Evolutionary conservation across 208 protist species (phyloP), one percentile per base, ranked within the genome.

Genomic region (Leishmania turanica): DNA sequence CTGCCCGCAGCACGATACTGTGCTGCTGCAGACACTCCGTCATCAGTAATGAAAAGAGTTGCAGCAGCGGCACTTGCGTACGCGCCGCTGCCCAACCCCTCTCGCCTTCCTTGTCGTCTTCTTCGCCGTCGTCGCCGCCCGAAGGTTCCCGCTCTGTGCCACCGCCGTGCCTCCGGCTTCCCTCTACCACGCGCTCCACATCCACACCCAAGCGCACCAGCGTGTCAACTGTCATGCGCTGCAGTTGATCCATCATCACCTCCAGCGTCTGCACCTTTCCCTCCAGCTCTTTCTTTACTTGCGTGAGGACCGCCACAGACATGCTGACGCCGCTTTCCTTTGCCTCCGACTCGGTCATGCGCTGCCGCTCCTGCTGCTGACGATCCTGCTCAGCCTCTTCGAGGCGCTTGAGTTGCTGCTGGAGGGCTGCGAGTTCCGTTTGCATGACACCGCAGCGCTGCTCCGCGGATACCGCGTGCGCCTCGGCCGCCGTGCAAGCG

Each of bases 21-120:
- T 83, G 83, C 69, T 82, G 78, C 24, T 80, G 64, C 56, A 81
- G 21, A 73, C 89, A 92, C 77, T 92, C 92, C 62, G 80, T 86
- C 0, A 70, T 87, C 13, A 94, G 80, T 21, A 91, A 27, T 6
- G 77, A 83, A 21, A 94, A 70, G 11, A 88, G 83, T 47, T 90
- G 75, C 85, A 89, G 65, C 73, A 80, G 83, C 49, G 86, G 69
- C 62, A 81, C 34, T 66, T 77, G n/a, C 3, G 53, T 69, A 15
- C 3, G 7, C 11, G 42, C 27, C 1, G 27, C 51, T 27, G 45
- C 62, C 40, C 51, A 7, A 6, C 58, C 24, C 54, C 56, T 69
- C 5, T 65, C 75, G 21, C 80, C 66, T 24, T 64, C 47, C 17
- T 68, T 49, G 37, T 54, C 4, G 11, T 17, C 56, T 17, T 19